Evolutionary conservation across 2,329 filamentous ascomycete genomes (phyloP).

Genomic region (Apiospora phragmitis): DNA sequence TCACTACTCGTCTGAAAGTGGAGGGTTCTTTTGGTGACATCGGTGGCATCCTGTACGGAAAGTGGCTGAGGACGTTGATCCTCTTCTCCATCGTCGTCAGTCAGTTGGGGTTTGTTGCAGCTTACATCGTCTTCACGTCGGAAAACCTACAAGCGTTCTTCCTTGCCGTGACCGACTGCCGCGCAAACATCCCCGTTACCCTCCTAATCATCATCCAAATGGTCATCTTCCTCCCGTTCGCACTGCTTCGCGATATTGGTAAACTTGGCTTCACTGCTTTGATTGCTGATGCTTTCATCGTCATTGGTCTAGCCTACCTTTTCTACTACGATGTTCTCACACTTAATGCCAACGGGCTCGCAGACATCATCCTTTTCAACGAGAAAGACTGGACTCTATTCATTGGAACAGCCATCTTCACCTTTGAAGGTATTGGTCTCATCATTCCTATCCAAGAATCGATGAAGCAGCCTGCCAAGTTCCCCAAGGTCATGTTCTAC

Average conservation of each 20-base stretch:
- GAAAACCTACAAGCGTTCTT: constrained; percentile 96
- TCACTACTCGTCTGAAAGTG: constrained; percentile 80
- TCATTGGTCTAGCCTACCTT: constrained; percentile 87
- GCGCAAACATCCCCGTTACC: constrained; percentile 80
- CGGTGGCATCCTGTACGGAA: constrained; percentile 87
- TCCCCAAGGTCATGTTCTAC: constrained; percentile 80
- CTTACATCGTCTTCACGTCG: constrained; percentile 95
- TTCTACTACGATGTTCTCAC: constrained; percentile 95
- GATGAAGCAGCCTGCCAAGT: constrained; percentile 89
- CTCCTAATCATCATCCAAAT: constrained; percentile 93
- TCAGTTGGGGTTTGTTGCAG: constrained; percentile 91
- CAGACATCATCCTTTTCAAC: constrained; percentile 92
- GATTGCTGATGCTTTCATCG: constrained; percentile 90
- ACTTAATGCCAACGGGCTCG: constrained; percentile 71
- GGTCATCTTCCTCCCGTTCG: constrained; percentile 91
- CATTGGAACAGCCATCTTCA: constrained; percentile 98
- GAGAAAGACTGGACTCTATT: constrained; percentile 91
- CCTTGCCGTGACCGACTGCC: constrained; percentile 85
- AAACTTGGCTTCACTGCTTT: constrained; percentile 95
- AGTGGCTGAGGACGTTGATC: constrained; percentile 85
- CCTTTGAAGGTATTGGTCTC: constrained; percentile 94
- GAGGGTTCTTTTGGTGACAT: constrained; percentile 98
- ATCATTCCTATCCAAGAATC: constrained; percentile 98
- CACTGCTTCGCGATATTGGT: constrained; percentile 91
- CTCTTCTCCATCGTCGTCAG: constrained; percentile 91